Base-by-base conservation (phyloP, 192 early-diverging fungal species). In the Geranomyces variabilis region DNA sequence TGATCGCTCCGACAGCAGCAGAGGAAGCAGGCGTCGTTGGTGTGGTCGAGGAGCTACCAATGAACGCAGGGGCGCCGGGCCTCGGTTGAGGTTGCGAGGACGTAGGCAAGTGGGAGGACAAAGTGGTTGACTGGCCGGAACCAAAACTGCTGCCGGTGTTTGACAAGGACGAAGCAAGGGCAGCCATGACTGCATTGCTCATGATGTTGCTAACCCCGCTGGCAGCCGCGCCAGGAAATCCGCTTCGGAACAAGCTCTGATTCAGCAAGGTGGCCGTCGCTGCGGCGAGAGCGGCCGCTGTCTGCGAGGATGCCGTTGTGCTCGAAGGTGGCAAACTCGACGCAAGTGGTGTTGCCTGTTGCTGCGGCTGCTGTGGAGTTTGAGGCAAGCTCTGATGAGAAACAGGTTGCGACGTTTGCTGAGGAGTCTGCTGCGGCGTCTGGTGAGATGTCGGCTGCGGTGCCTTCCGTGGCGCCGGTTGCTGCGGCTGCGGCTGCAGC, bases 181-280 rank as follows among this genome's bases (percentile, higher is more conserved):
- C 58, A 33, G 58, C 58, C 31, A 34, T 34, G 28, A 60, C 15
- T 9, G 58, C 58, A 34, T 60, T 60, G 29, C 17, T 60, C 29
- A 60, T 60, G 58, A 33, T 28, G 31, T 8, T 28, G 58, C 29
- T 60, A 8, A 34, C 58, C 17, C 58, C 31, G 31, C 31, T 34
- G 41, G 63, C 63, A 26, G 58, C 31, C 43, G 63, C 63, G 21
- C 63, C 63, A 9, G 63, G 34, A 41, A 45, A 46, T 2, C 63
- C 63, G n/a, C 63, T 15, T 31, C 63, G 33, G 43, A 64, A 64
- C 44, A 64, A 29, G 21, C 63, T 36, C 9, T 45, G 41, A 24
- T 64, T 31, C 34, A 67, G 34, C 21, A 67, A 31, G 12, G 66
- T 51, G 1, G 45, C 12, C 2, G 51, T 67, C 17, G 66, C 48